Evolutionary conservation across 2,329 filamentous ascomycete species (phyloP), one percentile per base, ranked within the genome.

Genomic region (Colletotrichum sp.): DNA sequence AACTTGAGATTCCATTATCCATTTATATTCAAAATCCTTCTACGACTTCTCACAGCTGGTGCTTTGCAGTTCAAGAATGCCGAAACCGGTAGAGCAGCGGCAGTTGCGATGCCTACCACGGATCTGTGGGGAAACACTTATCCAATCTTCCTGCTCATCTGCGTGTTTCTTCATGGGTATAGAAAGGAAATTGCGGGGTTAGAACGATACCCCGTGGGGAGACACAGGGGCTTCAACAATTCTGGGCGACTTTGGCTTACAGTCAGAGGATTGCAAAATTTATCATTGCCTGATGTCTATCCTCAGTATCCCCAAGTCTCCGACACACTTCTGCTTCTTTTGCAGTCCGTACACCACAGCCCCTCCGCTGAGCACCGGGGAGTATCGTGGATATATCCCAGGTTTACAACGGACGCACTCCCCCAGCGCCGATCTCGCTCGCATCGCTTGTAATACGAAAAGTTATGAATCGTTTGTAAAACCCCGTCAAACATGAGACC

Each of bases 1-100:
- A n/a, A 48, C 5, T 8, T 13, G n/a, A 7, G 6, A 0, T 8
- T 10, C n/a, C 7, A 0, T 3, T 48, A 22, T 7, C 6, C 18
- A 48, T 48, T 48, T 8, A 48, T 22, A 22, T 22, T 22, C 22
- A 22, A 22, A 22, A 22, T 22, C 22, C 22, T 4, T 4, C 10
- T 13, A 48, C 43, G 43, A n/a, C 7, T 0, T 48, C 2, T 3
- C 18, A 4, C 43, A 0, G n/a, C 2, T 48, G 8, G n/a, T 3
- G 43, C 43, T 22, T 6, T 22, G 43, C 2, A 48, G 43, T 48
- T 48, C 43, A 48, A n/a, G n/a, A 13, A 0, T 48, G 13, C 2
- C 43, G 2, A 48, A 13, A 22, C 43, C 6, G 43, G n/a, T 12
- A n/a, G 9, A 13, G 43, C n/a, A 9, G 43, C n/a, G 43, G 43